These are phyloP conservation scores for Mortierella sp. DNA, from an alignment of 371 early-diverging fungal genomes.

Conservation along the genomic window DNA sequence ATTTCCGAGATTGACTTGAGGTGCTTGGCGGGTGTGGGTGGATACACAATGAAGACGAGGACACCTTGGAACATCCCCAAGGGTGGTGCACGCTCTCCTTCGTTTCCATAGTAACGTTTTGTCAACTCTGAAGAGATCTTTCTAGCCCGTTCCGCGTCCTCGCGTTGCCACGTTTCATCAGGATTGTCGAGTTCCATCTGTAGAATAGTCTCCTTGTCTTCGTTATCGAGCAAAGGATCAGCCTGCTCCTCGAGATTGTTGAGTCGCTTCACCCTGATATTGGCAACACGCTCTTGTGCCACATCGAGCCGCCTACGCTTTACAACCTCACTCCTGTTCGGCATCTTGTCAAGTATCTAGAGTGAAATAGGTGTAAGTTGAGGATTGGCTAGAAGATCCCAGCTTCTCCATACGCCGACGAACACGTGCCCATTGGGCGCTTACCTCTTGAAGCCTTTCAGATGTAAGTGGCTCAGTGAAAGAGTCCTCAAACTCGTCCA, in stretches of 20 bases:
- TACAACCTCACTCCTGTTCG: slow-evolving; percentile 27
- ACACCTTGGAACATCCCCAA: slow-evolving; percentile 47
- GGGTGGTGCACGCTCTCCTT: slow-evolving; percentile 32
- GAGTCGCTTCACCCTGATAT: slow-evolving; percentile 33
- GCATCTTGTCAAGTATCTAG: slow-evolving; percentile 44
- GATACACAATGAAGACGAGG: slow-evolving; percentile 35
- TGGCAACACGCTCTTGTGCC: slow-evolving; percentile 18
- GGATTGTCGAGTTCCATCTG: slow-evolving; percentile 20
- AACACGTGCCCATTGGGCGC: no score
- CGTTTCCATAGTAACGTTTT: slow-evolving; percentile 32
- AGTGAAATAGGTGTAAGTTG: background rate
- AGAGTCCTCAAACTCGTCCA: slow-evolving; percentile 77
- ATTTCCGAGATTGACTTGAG: background rate
- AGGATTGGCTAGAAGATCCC: background rate
- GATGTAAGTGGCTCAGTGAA: slow-evolving; percentile 67
- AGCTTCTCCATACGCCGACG: no score
- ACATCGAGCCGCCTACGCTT: slow-evolving; percentile 12
- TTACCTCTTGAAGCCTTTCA: slow-evolving; percentile 65
- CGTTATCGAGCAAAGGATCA: slow-evolving; percentile 4
- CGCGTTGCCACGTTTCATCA: slow-evolving; percentile 15
- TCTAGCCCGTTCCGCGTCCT: slow-evolving; percentile 22
- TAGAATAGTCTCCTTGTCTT: slow-evolving; percentile 2
- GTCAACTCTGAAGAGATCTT: slow-evolving; percentile 25
- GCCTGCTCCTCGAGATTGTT: slow-evolving; percentile 38
- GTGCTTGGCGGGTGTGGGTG: slow-evolving; percentile 32